Evolutionary conservation across 1,284 basidiomycete genomes (phyloP).

Genomic region (Ceratobasidium sp.): DNA sequence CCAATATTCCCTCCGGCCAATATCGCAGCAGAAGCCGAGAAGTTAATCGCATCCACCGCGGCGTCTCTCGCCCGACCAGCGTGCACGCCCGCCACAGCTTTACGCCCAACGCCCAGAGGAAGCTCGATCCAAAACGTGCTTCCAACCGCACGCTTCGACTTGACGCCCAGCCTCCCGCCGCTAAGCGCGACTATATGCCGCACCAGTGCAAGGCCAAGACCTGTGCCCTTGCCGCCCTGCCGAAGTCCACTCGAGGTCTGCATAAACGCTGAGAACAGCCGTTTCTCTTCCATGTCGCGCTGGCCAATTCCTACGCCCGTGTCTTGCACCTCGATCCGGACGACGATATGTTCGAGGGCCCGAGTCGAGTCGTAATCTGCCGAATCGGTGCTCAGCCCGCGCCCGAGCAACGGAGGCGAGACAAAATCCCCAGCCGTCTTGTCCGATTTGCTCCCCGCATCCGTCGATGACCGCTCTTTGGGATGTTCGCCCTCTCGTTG

Average conservation of each 20-base stretch:
- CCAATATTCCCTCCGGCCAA: slow-evolving; percentile 3
- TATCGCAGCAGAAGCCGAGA: slow-evolving; percentile 25
- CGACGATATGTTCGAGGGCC: slow-evolving; percentile 71
- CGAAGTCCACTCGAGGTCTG: slow-evolving; percentile 47
- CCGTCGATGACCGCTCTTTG: slow-evolving; percentile 10
- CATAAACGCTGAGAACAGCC: slow-evolving; percentile 66
- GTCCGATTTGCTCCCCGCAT: slow-evolving; percentile 7
- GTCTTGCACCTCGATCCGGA: slow-evolving; percentile 83
- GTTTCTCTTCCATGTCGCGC: slow-evolving; percentile 77
- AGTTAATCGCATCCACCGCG: slow-evolving; percentile 40
- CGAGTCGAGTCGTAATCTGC: slow-evolving; percentile 47
- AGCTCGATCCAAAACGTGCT: slow-evolving; percentile 86
- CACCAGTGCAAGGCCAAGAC: slow-evolving; percentile 86
- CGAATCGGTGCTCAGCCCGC: slow-evolving; percentile 19
- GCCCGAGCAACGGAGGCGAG: not conserved
- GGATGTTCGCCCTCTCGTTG: too few relatives aligned
- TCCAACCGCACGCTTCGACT: slow-evolving; percentile 71
- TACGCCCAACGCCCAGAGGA: slow-evolving; percentile 36
- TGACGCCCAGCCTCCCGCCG: slow-evolving; percentile 79
- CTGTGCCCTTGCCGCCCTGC: slow-evolving; percentile 84
- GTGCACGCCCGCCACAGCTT: slow-evolving; percentile 42
- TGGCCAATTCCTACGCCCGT: slow-evolving; percentile 81
- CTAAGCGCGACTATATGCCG: slow-evolving; percentile 88
- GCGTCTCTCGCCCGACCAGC: slow-evolving; percentile 31
- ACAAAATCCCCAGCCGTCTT: slow-evolving; percentile 3